Evolutionary conservation across 2,329 filamentous ascomycete genomes (phyloP).

Genomic region (Ophiostoma populinum): DNA sequence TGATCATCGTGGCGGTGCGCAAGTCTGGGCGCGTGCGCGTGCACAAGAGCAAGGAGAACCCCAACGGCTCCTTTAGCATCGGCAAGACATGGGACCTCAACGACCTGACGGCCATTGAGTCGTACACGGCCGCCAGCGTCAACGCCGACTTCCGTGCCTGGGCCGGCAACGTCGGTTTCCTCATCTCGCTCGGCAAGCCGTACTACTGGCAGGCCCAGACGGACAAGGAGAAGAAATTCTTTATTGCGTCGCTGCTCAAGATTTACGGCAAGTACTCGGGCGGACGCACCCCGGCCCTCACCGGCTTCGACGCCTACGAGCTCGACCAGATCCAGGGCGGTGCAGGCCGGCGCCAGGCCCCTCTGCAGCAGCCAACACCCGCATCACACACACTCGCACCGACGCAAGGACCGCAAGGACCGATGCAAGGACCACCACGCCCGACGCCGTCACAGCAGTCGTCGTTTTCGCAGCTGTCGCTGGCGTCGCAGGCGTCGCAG

Average conservation of each 20-base stretch:
- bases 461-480: conserved; percentile 1
- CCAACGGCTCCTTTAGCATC: conserved; percentile 86
- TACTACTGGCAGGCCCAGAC: conserved; percentile 96
- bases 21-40: conserved; percentile 85
- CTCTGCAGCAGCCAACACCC: conserved; percentile 3
- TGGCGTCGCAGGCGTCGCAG: conserved; percentile 2
- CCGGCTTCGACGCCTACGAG: conserved; percentile 69
- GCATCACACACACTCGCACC: neutral
- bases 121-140: conserved; percentile 48
- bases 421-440: neutral
- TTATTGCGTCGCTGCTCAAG: conserved; percentile 89
- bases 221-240: conserved; percentile 95
- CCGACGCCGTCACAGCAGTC: neutral
- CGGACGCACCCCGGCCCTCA: conserved; percentile 59
- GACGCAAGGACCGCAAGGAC: conserved; percentile 11
- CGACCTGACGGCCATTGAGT: conserved; percentile 70
- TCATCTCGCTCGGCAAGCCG: conserved; percentile 76
- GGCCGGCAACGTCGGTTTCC: conserved; percentile 71
- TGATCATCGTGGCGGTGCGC: conserved; percentile 85
- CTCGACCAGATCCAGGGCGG: conserved; percentile 55
- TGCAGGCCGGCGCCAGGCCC: conserved; percentile 18
- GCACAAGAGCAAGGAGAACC: conserved; percentile 94
- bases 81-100: conserved; percentile 97
- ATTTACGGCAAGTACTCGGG: conserved; percentile 95
- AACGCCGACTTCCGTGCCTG: conserved; percentile 48